Evolutionary conservation across 2,329 filamentous ascomycete genomes (phyloP).

Genomic region (Paracamarosporium sp.): DNA sequence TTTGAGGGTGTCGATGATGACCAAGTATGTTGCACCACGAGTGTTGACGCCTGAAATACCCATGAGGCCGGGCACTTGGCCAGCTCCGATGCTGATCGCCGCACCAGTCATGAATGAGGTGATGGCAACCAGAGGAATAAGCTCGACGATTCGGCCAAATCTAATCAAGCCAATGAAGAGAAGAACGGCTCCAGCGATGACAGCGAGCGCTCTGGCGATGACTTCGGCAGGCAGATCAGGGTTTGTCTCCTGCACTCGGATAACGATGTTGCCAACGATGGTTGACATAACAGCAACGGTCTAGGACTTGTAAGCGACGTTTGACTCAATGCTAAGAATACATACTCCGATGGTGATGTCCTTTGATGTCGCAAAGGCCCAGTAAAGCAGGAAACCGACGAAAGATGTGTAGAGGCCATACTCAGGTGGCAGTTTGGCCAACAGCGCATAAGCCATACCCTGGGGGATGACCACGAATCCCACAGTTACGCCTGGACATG

Average conservation of each 20-base stretch:
- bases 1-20: conserved; percentile 86
- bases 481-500: conserved; percentile 66
- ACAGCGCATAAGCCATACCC: conserved; percentile 90
- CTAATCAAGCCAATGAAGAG: conserved; percentile 80
- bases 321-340: conserved; percentile 23
- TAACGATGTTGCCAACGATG: conserved; percentile 82
- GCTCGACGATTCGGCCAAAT: conserved; percentile 88
- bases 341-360: conserved; percentile 96
- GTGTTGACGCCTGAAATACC: conserved; percentile 79
- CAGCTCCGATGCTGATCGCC: conserved; percentile 83
- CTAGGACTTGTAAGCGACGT: conserved; percentile 47
- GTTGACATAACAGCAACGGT: conserved; percentile 96
- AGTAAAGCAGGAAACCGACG: conserved; percentile 93
- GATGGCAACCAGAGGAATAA: conserved; percentile 89
- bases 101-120: conserved; percentile 98
- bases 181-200: conserved; percentile 82
- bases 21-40: conserved; percentile 77
- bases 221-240: conserved; percentile 47
- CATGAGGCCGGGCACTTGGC: conserved; percentile 83
- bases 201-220: conserved; percentile 79
- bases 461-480: conserved; percentile 90
- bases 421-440: conserved; percentile 80
- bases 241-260: conserved; percentile 63
- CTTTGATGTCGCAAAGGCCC: conserved; percentile 98
- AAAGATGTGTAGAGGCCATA: conserved; percentile 95